Evolutionary conservation across 2,329 filamentous ascomycete species (phyloP).

Genomic region (Phialophora tarda): DNA sequence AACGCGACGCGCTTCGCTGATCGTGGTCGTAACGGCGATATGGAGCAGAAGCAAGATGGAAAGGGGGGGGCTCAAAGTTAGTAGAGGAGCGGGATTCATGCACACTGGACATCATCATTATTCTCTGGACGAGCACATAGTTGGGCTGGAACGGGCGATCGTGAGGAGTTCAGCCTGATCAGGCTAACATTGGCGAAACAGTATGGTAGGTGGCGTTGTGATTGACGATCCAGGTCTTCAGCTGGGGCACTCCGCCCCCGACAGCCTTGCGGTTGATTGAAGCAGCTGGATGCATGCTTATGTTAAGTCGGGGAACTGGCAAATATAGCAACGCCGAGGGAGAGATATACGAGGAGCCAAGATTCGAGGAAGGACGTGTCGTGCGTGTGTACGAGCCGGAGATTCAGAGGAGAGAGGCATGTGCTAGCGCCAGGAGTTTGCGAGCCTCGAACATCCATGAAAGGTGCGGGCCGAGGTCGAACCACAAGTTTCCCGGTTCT

Average conservation of each 20-base stretch:
- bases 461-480: too few species aligned
- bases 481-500: neutral
- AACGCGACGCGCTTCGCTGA: neutral
- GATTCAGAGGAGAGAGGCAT: too few species aligned
- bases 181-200: neutral
- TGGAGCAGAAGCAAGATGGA: neutral
- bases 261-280: neutral
- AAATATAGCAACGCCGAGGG: too few species aligned
- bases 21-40: neutral
- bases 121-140: neutral
- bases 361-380: too few species aligned
- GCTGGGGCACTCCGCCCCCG: too few species aligned
- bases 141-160: neutral
- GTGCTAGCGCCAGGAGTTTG: neutral
- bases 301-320: too few species aligned
- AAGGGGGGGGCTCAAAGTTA: too few species aligned
- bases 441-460: neutral
- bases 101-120: too few species aligned
- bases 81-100: too few species aligned
- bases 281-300: neutral
- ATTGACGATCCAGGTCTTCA: neutral
- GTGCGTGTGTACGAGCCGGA: too few species aligned
- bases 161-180: neutral
- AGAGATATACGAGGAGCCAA: too few species aligned
- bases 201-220: neutral